These are phyloP conservation scores for Saccharomycopsis vini DNA, from an alignment of 805 yeast species.

Conservation along the genomic window DNA sequence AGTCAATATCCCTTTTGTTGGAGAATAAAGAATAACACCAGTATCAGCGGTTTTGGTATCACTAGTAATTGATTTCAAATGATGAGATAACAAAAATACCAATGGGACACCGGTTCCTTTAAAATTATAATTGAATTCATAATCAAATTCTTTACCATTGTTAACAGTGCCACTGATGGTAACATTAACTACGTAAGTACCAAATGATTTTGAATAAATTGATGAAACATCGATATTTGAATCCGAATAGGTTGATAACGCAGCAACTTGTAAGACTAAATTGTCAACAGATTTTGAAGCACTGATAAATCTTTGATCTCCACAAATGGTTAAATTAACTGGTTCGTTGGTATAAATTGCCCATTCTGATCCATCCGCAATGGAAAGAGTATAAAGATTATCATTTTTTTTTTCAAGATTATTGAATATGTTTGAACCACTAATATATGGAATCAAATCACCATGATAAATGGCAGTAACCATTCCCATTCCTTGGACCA, in stretches of 20 bases:
- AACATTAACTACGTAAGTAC: conserved; percentile 49
- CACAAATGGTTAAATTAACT: neutral
- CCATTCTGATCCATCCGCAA: conserved; percentile 58
- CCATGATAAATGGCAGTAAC: conserved; percentile 43
- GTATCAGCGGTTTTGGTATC: conserved; percentile 27
- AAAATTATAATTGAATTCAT: conserved; percentile 39
- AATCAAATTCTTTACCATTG: conserved; percentile 40
- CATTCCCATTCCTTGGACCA: conserved; percentile 56
- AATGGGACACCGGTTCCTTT: conserved; percentile 41
- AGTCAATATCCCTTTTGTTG: conserved; percentile 43
- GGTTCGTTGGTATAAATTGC: conserved; percentile 27
- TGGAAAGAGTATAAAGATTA: conserved; percentile 43
- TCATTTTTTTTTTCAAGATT: conserved; percentile 28
- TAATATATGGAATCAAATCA: conserved; percentile 48
- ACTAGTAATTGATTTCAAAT: conserved; percentile 29
- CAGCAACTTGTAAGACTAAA: conserved; percentile 45
- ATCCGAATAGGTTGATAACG: conserved; percentile 27
- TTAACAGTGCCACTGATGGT: conserved; percentile 35
- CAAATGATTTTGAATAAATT: conserved; percentile 55
- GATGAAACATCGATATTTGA: neutral
- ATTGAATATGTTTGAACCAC: conserved; percentile 39
- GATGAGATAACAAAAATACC: conserved; percentile 47
- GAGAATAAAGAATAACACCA: conserved; percentile 35
- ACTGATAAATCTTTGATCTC: neutral
- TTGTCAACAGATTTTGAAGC: conserved; percentile 22